Conservation (phyloP, 208 protist species). For the Borovskyia barvae region DNA sequence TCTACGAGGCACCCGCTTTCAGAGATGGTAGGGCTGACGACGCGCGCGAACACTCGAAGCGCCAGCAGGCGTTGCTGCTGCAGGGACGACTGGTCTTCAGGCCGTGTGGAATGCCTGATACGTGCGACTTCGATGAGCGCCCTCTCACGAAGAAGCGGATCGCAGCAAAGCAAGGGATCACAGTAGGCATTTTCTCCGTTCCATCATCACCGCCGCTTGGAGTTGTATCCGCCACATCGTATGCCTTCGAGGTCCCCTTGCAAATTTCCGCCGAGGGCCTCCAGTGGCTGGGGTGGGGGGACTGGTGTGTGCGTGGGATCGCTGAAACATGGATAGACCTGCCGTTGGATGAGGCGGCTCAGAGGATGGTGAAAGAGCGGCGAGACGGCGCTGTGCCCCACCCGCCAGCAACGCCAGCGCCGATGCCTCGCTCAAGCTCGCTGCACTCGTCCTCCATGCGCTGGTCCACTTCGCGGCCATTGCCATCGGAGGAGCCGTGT, state of each 20-base stretch:
- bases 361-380: background rate
- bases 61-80: background rate
- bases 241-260: slow-evolving; percentile 1
- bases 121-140: no score
- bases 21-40: background rate
- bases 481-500: no score
- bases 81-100: slow-evolving; percentile 2
- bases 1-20: background rate
- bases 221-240: no score
- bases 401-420: background rate
- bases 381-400: background rate
- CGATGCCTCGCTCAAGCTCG: no score
- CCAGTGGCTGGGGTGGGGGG: slow-evolving; percentile 4
- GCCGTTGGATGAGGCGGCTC: background rate
- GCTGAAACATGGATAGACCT: slow-evolving; percentile 8
- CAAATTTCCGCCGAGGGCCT: slow-evolving; percentile 1
- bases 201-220: background rate
- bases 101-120: no score
- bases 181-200: slow-evolving; percentile 11
- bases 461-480: no score
- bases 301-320: slow-evolving; percentile 11
- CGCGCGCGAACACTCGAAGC: background rate
- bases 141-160: no score
- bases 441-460: no score
- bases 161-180: no score